A percentile compares a stretch with the other conserved stretches of the same genome.
phyloP scores from a whole-genome alignment of 805 yeast species.

The Metschnikowia lachancei region DNA sequence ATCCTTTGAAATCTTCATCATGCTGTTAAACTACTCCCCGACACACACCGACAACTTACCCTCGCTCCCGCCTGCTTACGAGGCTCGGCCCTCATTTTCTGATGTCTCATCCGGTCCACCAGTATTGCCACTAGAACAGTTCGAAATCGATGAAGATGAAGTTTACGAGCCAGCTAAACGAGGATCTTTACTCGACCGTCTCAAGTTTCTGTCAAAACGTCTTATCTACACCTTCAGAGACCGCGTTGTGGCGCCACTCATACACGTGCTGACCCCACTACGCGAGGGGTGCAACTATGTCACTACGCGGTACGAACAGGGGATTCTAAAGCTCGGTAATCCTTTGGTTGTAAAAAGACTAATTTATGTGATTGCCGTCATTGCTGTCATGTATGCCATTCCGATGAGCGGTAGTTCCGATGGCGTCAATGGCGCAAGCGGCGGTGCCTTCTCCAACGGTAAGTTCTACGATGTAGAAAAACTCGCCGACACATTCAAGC shows the following conservation, averaged over 20 bases:
- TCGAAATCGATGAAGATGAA: conserved; percentile 37
- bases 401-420: conserved; percentile 53
- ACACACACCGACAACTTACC: conserved; percentile 6
- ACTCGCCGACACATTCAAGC: conserved; percentile 49
- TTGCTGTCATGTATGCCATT: conserved; percentile 55
- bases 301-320: conserved; percentile 50
- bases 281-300: conserved; percentile 45
- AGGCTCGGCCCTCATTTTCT: neutral
- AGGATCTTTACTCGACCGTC: conserved; percentile 32
- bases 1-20: neutral
- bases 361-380: conserved; percentile 63
- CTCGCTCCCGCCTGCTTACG: conserved; percentile 13
- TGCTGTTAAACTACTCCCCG: conserved; percentile 4
- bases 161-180: conserved; percentile 20
- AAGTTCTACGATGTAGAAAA: conserved; percentile 60
- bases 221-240: conserved; percentile 37
- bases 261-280: conserved; percentile 49
- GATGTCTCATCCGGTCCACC: neutral
- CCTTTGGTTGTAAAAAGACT: conserved; percentile 80
- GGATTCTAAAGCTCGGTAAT: conserved; percentile 69
- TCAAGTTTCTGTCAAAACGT: conserved; percentile 35
- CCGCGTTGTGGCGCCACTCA: conserved; percentile 42
- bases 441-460: conserved; percentile 47
- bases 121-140: conserved; percentile 26
- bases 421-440: conserved; percentile 37